A percentile compares a stretch with the other conserved stretches of the same genome.
These are phyloP conservation scores for Diaporthe humulicola DNA, from an alignment of 2,329 filamentous ascomycete species.

Conservation along the genomic window DNA sequence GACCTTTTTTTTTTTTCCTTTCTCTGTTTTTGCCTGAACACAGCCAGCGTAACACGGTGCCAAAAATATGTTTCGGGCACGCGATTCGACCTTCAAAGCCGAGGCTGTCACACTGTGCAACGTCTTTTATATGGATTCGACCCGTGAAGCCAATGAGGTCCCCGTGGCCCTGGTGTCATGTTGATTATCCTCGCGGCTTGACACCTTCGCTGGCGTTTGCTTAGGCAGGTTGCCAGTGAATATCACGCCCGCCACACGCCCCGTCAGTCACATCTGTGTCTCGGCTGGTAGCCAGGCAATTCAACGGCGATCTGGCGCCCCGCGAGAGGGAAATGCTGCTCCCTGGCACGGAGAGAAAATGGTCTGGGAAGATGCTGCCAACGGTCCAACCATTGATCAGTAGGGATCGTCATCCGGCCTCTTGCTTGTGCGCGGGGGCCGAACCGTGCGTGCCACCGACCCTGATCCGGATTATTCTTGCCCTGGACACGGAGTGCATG, in stretches of 20 bases:
- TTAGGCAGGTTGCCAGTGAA: neutral
- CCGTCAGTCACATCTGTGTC: conserved; percentile 27
- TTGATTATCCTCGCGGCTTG: conserved; percentile 4
- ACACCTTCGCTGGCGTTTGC: neutral
- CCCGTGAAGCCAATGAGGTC: conserved; percentile 9
- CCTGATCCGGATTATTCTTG: conserved; percentile 23
- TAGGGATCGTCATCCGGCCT: neutral
- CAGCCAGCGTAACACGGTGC: conserved; percentile 9
- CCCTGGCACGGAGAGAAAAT: neutral
- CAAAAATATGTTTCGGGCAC: conserved; percentile 18
- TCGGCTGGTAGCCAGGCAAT: conserved; percentile 12
- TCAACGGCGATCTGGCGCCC: conserved; percentile 18
- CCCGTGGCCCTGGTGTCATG: conserved; percentile 11
- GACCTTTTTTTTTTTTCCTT: neutral
- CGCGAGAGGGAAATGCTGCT: neutral
- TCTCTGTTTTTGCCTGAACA: neutral
- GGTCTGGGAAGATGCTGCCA: neutral
- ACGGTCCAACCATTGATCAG: conserved; percentile 3
- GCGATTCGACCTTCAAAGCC: conserved; percentile 9
- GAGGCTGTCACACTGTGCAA: conserved; percentile 22
- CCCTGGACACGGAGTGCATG: conserved; percentile 6
- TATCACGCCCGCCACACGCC: conserved; percentile 13
- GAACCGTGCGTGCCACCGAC: conserved; percentile 24
- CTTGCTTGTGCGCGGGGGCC: conserved; percentile 13
- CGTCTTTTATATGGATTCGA: conserved; percentile 5